These are phyloP conservation scores for Priceomyces haplophilus DNA, from an alignment of 805 yeast genomes.

Conservation along the genomic window DNA sequence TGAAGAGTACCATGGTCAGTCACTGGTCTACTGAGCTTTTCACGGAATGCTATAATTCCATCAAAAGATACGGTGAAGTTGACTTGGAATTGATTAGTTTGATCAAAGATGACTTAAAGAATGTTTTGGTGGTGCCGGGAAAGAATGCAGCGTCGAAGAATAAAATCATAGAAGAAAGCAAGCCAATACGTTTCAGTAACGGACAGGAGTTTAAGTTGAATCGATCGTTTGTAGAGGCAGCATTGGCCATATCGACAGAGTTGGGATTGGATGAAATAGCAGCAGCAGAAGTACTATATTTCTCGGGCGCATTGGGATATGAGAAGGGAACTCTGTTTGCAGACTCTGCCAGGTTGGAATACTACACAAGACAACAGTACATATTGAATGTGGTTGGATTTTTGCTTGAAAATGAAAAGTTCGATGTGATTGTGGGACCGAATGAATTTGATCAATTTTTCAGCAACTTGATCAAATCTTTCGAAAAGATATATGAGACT, in stretches of 20 bases:
- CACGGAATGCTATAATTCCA: conserved; percentile 45
- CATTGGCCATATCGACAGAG: conserved; percentile 55
- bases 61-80: conserved; percentile 22
- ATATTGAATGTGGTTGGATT: conserved; percentile 61
- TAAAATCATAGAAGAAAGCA: conserved; percentile 36
- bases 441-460: conserved; percentile 23
- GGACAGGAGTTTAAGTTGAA: conserved; percentile 63
- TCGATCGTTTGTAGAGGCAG: conserved; percentile 57
- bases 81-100: conserved; percentile 23
- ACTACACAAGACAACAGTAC: conserved; percentile 65
- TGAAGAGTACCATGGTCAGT: conserved; percentile 1
- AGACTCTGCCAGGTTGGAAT: conserved; percentile 67
- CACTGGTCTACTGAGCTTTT: conserved; percentile 44
- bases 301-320: conserved; percentile 37
- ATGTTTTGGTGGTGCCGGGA: conserved; percentile 39
- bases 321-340: conserved; percentile 47
- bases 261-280: conserved; percentile 65
- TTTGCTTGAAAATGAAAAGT: conserved; percentile 19
- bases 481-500: conserved; percentile 56
- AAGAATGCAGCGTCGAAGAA: conserved; percentile 49
- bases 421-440: conserved; percentile 21
- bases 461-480: conserved; percentile 49
- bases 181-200: conserved; percentile 45
- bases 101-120: conserved; percentile 45
- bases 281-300: conserved; percentile 65